Conservation (phyloP, 2,329 filamentous ascomycete species). For the Diaporthe citrichinensis region DNA sequence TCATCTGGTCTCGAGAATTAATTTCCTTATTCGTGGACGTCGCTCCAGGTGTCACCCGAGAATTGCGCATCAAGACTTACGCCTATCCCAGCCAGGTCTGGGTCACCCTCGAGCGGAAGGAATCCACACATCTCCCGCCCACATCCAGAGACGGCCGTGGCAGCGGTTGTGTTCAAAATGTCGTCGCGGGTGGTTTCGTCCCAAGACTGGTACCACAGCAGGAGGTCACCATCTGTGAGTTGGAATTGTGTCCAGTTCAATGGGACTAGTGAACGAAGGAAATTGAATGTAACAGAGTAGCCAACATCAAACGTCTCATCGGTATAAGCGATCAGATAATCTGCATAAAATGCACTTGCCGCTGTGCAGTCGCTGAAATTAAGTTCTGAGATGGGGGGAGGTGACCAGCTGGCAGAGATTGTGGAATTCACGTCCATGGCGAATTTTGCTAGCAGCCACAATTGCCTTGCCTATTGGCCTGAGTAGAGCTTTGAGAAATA, state of each 20-base stretch:
- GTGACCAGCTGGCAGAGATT: background rate
- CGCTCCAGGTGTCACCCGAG: background rate
- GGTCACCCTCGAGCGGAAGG: background rate
- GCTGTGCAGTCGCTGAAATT: background rate
- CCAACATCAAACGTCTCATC: background rate
- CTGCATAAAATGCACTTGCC: background rate
- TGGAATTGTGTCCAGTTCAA: background rate
- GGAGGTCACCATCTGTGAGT: background rate
- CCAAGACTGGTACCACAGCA: background rate
- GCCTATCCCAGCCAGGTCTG: background rate
- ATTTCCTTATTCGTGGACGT: background rate
- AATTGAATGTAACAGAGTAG: background rate
- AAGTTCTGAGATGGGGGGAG: background rate
- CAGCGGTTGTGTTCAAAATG: rapidly evolving
- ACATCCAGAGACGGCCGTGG: background rate
- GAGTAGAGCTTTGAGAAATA: background rate
- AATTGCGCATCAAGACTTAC: background rate
- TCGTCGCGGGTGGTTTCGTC: background rate
- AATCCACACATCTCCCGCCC: background rate
- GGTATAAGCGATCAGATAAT: rapidly evolving
- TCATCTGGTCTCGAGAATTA: background rate
- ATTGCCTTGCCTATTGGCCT: background rate
- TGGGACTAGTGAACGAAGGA: background rate
- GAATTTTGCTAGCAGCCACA: background rate
- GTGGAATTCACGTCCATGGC: background rate